These are phyloP conservation scores for Paraphaeosphaeria sporulosa DNA, from an alignment of 2,329 filamentous ascomycete genomes.

Conservation along the genomic window DNA sequence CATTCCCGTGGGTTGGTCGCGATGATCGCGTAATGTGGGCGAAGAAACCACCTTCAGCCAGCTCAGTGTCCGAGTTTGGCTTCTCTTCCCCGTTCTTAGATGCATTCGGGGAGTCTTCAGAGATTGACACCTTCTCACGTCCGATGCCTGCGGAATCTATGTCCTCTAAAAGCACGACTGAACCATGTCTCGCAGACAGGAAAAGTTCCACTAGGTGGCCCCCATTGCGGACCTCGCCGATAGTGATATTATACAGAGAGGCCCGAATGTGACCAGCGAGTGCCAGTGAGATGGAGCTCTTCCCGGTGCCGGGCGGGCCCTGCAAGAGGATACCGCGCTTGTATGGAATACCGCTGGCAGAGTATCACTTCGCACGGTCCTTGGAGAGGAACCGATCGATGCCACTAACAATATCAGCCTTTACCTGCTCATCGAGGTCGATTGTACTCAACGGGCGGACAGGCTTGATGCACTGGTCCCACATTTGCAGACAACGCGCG, in stretches of 20 bases:
- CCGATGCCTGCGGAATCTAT: slow-evolving; percentile 58
- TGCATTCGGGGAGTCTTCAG: not conserved
- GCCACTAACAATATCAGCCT: slow-evolving; percentile 71
- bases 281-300: slow-evolving; percentile 59
- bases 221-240: slow-evolving; percentile 78
- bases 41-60: no score
- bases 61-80: no score
- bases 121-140: slow-evolving; percentile 24
- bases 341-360: slow-evolving; percentile 84
- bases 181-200: slow-evolving; percentile 51
- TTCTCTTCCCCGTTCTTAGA: slow-evolving; percentile 13
- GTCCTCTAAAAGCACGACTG: slow-evolving; percentile 57
- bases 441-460: slow-evolving; percentile 75
- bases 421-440: slow-evolving; percentile 72
- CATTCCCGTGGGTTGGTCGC: not conserved
- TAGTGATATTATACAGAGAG: slow-evolving; percentile 54
- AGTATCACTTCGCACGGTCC: slow-evolving; percentile 77
- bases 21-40: no score
- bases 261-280: slow-evolving; percentile 57
- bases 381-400: slow-evolving; percentile 82
- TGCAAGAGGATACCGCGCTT: slow-evolving; percentile 82
- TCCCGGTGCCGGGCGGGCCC: slow-evolving; percentile 82
- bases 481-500: not conserved
- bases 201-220: slow-evolving; percentile 62
- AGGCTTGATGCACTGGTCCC: not conserved